Evolutionary conservation across 139 green algal genomes (phyloP).

Genomic region (Volvox reticuliferus): DNA sequence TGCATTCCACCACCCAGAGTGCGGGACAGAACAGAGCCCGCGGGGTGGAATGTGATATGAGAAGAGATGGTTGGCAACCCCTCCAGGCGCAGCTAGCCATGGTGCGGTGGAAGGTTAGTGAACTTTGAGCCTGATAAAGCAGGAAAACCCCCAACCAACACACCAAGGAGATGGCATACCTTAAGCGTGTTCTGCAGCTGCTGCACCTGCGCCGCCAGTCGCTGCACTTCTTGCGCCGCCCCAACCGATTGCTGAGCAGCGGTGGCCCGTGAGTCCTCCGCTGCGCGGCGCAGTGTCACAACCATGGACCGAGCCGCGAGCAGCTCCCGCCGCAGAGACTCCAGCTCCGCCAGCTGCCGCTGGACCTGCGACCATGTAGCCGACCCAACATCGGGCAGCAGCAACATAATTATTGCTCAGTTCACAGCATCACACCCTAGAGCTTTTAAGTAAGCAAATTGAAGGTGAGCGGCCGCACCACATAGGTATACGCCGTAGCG

Average conservation of each 20-base stretch:
- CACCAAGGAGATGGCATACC: background rate
- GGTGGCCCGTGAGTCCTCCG: slow-evolving; percentile 14
- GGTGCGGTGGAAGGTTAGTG: background rate
- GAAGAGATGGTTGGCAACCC: background rate
- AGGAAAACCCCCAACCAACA: background rate
- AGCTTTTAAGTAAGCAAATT: background rate
- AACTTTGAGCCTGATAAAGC: too few relatives aligned
- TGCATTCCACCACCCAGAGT: background rate
- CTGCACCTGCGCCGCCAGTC: slow-evolving; percentile 65
- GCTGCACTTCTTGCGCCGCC: slow-evolving; percentile 36
- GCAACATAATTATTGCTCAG: too few relatives aligned
- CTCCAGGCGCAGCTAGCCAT: background rate
- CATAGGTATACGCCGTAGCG: background rate
- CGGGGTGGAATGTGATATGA: too few relatives aligned
- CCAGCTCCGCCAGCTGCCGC: slow-evolving; percentile 61
- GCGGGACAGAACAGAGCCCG: background rate
- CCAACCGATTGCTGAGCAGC: slow-evolving; percentile 17
- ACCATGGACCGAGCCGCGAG: slow-evolving; percentile 25
- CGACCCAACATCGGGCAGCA: too few relatives aligned
- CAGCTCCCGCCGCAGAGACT: slow-evolving; percentile 50
- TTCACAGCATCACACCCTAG: too few relatives aligned
- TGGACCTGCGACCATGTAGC: slow-evolving; percentile 34
- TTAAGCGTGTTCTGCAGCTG: slow-evolving; percentile 49
- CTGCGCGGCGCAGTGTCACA: slow-evolving; percentile 36
- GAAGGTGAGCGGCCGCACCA: background rate